Conservation (phyloP, 2,329 filamentous ascomycete genomes). For the Grosmannia clavigera region DNA sequence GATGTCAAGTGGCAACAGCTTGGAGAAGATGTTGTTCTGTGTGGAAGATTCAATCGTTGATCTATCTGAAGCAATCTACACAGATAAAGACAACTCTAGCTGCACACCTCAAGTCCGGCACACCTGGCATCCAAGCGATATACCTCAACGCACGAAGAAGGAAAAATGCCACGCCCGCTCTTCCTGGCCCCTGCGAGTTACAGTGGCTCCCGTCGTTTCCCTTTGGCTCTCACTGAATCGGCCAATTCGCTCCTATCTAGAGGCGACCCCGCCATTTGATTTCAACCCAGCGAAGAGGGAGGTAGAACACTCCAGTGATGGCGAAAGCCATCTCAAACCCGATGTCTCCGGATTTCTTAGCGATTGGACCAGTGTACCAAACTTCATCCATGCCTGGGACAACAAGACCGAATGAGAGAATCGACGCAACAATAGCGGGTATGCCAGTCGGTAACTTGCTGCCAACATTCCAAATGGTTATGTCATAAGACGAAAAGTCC, state of each 20-base stretch:
- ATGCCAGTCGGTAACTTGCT: slow-evolving; percentile 31
- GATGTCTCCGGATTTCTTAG: slow-evolving; percentile 47
- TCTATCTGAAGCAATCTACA: not conserved
- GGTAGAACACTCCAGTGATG: slow-evolving; percentile 32
- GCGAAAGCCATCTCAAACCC: slow-evolving; percentile 53
- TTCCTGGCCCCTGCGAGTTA: not conserved
- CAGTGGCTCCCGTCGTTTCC: not conserved
- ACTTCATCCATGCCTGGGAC: slow-evolving; percentile 48
- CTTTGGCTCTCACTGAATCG: not conserved
- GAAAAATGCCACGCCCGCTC: not conserved
- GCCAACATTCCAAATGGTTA: slow-evolving; percentile 34
- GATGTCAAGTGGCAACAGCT: slow-evolving; percentile 64
- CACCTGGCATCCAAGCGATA: not conserved
- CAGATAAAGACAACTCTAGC: no score
- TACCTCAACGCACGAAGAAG: not conserved
- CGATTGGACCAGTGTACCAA: slow-evolving; percentile 51
- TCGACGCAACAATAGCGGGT: slow-evolving; percentile 32
- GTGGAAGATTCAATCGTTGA: slow-evolving; percentile 35
- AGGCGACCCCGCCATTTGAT: slow-evolving; percentile 19
- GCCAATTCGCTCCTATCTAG: slow-evolving; percentile 4
- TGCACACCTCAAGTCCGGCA: not conserved
- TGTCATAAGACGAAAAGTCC: slow-evolving; percentile 32
- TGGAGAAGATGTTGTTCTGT: slow-evolving; percentile 73
- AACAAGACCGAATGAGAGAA: slow-evolving; percentile 36
- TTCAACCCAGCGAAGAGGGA: slow-evolving; percentile 35